These are phyloP conservation scores for Papiliotrema laurentii DNA, from an alignment of 1,284 basidiomycete genomes.

Conservation along the genomic window DNA sequence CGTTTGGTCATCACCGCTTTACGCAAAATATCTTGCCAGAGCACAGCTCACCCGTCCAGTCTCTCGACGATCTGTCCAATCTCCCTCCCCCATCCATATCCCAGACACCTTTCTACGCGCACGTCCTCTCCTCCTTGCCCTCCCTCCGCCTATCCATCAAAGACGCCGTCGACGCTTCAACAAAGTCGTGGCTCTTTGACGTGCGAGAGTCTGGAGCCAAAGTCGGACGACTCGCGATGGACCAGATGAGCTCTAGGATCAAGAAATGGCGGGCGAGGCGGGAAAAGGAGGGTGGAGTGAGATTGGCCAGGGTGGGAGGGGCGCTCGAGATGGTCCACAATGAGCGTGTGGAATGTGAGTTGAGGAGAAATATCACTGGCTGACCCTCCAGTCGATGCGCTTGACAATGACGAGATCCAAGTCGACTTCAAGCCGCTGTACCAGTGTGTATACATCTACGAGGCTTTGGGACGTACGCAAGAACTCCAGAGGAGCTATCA, in stretches of 20 bases:
- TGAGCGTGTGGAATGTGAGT: constrained; percentile 89
- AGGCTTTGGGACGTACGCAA: constrained; percentile 79
- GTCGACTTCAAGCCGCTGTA: constrained; percentile 95
- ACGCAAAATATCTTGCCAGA: constrained; percentile 17
- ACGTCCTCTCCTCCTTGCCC: constrained; percentile 85
- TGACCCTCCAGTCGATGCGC: constrained; percentile 67
- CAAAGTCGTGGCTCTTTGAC: constrained; percentile 96
- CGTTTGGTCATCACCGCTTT: constrained; percentile 7
- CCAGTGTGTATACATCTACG: constrained; percentile 96
- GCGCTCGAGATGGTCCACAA: constrained; percentile 90
- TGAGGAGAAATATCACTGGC: neutral
- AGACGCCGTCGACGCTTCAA: constrained; percentile 85
- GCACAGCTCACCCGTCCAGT: constrained; percentile 67
- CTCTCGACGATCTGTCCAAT: constrained; percentile 86
- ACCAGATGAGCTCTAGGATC: constrained; percentile 80
- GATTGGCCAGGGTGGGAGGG: constrained; percentile 81
- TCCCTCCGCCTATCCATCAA: constrained; percentile 84
- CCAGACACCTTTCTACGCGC: constrained; percentile 88
- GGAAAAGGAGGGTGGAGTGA: constrained; percentile 57
- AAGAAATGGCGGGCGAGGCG: constrained; percentile 77
- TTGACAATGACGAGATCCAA: constrained; percentile 80
- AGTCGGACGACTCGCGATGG: constrained; percentile 82
- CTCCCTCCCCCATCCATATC: constrained; percentile 86
- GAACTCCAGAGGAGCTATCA: constrained; percentile 91
- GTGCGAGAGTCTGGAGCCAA: constrained; percentile 83